Evolutionary conservation across 805 yeast genomes (phyloP), one percentile per base, ranked within the genome.

Genomic region (Starmerella apicola): DNA sequence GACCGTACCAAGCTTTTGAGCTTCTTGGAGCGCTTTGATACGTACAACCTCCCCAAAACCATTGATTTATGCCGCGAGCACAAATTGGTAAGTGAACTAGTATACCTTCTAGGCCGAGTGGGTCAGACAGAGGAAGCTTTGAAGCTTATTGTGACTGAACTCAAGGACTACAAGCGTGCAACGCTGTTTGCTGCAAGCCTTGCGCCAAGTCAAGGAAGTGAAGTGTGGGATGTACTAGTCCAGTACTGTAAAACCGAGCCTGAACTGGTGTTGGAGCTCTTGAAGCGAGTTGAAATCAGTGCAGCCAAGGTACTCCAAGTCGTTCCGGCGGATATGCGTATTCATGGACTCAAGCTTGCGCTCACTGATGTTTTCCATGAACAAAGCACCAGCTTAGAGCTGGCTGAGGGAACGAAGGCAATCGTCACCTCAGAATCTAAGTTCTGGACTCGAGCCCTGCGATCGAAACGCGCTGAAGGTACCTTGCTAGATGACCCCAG

Each of bases 61-160:
- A 72, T 86, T n/a, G 58, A 61, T 12, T 56, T 78, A 1, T 82
- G 94, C 51, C 75, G 76, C 44, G 43, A 55, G 9, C 62, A 67
- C 18, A 66, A 67, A 1, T 67, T 70, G 30, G 68, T 67, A 30
- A 74, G 78, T 30, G 97, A 88, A 52, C 64, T 85, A 30, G 94
- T 91, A 0, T 85, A 74, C 52, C 59, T 91, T 23, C 67, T 83
- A 45, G 93, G 94, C 4, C 74, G 75, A 51, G 76, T 81, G 20
- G 97, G 98, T 1, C 81, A 81, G 49, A 74, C 77, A 41, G 70
- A 69, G 45, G 71, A 74, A 45, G 97, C 97, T 0, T 61, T 88
- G 51, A 70, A 66, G 42, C 63, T 91, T 32, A 84, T 91, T 13
- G 75, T 85, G 29, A 79, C 81, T 47, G 71, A 81, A 50, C 61